These are phyloP conservation scores for Diutina sp. DNA, from an alignment of 1,139 yeast genomes.

Conservation along the genomic window DNA sequence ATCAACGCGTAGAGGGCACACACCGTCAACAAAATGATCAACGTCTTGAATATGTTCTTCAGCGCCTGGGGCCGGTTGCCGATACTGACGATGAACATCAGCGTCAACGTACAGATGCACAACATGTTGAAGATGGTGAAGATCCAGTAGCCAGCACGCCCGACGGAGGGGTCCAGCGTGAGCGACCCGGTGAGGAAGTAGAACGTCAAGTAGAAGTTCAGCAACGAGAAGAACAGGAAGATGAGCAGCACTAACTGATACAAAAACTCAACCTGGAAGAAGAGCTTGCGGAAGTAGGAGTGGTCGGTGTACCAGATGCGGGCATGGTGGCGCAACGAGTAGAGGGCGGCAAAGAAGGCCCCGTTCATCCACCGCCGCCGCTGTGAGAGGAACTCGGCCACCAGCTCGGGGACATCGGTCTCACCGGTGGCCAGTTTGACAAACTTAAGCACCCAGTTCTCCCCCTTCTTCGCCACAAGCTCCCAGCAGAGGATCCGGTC, in stretches of 20 bases:
- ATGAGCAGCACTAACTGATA: conserved; percentile 68
- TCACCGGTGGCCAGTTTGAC: conserved; percentile 93
- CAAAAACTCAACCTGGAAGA: conserved; percentile 69
- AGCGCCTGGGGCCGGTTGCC: conserved; percentile 95
- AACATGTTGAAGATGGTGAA: conserved; percentile 78
- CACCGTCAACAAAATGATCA: conserved; percentile 59
- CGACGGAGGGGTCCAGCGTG: conserved; percentile 36
- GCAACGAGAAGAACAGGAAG: conserved; percentile 82
- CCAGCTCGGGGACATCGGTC: conserved; percentile 90
- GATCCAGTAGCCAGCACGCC: conserved; percentile 64
- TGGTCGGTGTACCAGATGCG: conserved; percentile 86
- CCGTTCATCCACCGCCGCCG: conserved; percentile 98
- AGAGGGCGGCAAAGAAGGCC: conserved; percentile 91
- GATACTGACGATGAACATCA: conserved; percentile 81
- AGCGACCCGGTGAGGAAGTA: conserved; percentile 88
- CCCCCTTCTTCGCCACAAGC: conserved; percentile 74
- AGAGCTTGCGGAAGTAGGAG: conserved; percentile 58
- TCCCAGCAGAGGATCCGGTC: conserved; percentile 98
- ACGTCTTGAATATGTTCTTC: conserved; percentile 51
- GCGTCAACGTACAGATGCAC: conserved; percentile 67
- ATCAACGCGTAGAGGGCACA: conserved; percentile 75
- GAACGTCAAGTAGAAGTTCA: conserved; percentile 83
- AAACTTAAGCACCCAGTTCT: conserved; percentile 86
- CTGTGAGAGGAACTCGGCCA: conserved; percentile 86
- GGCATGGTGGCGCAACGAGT: conserved; percentile 65